These are phyloP conservation scores for Rhizoclosmatium globosum DNA, from an alignment of 192 early-diverging fungal genomes.

Conservation along the genomic window DNA sequence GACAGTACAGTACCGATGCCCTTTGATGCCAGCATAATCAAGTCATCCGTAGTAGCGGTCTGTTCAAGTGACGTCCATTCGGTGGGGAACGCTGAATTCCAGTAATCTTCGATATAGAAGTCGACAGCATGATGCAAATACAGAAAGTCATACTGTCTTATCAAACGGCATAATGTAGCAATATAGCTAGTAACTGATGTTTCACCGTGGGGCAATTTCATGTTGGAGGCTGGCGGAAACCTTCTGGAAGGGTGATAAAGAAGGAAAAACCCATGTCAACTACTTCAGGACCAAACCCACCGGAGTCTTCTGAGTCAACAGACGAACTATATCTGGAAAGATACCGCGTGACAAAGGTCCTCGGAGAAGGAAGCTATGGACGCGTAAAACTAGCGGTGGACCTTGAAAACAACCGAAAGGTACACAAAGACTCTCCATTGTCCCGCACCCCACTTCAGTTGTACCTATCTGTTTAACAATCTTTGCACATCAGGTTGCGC, in stretches of 20 bases:
- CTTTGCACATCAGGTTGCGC: constrained; percentile 53
- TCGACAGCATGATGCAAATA: constrained; percentile 47
- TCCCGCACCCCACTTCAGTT: not conserved
- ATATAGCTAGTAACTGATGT: not conserved
- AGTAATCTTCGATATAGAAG: constrained; percentile 49
- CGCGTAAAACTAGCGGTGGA: constrained; percentile 93
- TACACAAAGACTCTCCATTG: not conserved
- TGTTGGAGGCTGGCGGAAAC: not conserved
- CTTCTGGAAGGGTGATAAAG: not conserved
- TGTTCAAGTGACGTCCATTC: constrained; percentile 39
- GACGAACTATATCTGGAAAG: constrained; percentile 74
- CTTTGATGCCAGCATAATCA: constrained; percentile 39
- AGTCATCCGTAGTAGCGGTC: constrained; percentile 21
- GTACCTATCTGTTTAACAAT: not conserved
- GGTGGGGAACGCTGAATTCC: constrained; percentile 37
- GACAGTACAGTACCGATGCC: constrained; percentile 9
- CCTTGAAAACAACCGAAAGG: constrained; percentile 70
- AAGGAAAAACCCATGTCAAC: not conserved
- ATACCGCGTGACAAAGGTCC: constrained; percentile 83
- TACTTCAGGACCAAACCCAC: not conserved
- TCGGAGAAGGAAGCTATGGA: constrained; percentile 94
- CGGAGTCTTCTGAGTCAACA: not conserved
- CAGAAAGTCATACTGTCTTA: constrained; percentile 10
- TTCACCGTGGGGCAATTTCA: not conserved
- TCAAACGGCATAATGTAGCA: not conserved